Conservation (phyloP, 352 stramenopile species). For the Phytophthora sojae region DNA sequence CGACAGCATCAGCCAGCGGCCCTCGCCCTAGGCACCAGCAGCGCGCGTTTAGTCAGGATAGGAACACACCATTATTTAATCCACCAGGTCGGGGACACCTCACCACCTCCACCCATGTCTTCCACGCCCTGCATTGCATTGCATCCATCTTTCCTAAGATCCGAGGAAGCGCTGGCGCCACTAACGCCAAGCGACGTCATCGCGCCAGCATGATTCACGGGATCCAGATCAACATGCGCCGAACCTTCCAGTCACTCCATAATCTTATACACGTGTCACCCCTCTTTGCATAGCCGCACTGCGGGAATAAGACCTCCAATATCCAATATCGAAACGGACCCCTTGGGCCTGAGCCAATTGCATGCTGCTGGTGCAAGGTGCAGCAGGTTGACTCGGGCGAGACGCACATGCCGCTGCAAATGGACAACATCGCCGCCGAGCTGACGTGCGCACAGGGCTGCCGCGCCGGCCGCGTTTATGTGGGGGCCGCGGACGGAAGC, state of each 20-base stretch:
- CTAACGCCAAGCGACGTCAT: slow-evolving; percentile 9
- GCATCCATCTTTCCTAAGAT: slow-evolving; percentile 10
- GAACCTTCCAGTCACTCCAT: slow-evolving; percentile 9
- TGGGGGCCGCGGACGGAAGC: slow-evolving; percentile 34
- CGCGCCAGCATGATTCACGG: slow-evolving; percentile 6
- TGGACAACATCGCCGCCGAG: slow-evolving; percentile 30
- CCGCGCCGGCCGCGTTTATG: slow-evolving; percentile 32
- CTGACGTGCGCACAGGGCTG: slow-evolving; percentile 37
- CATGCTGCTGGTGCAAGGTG: background rate
- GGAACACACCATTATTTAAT: slow-evolving; percentile 47
- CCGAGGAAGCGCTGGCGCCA: slow-evolving; percentile 11
- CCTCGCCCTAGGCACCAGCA: slow-evolving; percentile 14
- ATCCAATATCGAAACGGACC: background rate
- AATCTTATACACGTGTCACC: background rate
- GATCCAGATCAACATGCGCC: background rate
- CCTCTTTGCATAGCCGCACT: no score
- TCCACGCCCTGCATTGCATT: background rate
- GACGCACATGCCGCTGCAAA: slow-evolving; percentile 17
- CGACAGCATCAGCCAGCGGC: slow-evolving; percentile 23
- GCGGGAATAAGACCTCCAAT: background rate
- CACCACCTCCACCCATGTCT: background rate
- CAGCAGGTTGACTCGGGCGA: background rate
- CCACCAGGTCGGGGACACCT: slow-evolving; percentile 13
- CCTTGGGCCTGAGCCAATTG: background rate
- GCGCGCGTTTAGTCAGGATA: slow-evolving; percentile 27